Evolutionary conservation across 371 early-diverging fungal species (phyloP), one percentile per base, ranked within the genome.

Genomic region (Actinomortierella ambigua): DNA sequence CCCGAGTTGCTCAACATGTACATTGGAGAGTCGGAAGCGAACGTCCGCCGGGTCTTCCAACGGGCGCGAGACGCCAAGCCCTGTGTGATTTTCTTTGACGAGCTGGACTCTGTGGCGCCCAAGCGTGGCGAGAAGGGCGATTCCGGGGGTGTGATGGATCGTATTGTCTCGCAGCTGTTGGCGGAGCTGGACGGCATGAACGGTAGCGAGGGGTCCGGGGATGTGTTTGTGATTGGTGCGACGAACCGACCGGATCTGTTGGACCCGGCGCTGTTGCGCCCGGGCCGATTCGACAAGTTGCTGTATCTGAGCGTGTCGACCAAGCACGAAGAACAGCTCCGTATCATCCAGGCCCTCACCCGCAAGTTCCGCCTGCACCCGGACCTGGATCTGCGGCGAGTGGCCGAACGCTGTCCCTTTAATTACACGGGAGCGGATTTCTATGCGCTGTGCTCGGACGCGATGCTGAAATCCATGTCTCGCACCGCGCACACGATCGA

Each of bases 161-260:
- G 99, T 53, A 96, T 98, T 70, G 98, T 98, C 26, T 89, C 89
- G 68, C 98, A 98, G 76, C 73, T 98, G 40, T 79, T 98, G 13
- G 96, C 98, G 1, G 99, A 98, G 65, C 79, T 98, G 60, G 99
- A 99, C 76, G 94, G 94, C 26, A 93, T 97, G 89, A 86, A 87
- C 28, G 85, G 84, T 52, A 70, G 77, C 6, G 80, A 77, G 29
- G 85, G 87, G 9, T 88, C 84, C 1, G 87, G 85, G 7, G 90
- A 95, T 65, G 99, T 99, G n/a, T 99, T 99, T 89, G 99, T 99
- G 6, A 98, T 99, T 77, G 99, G 98, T 44, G 99, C 99, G 0
- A 99, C 99, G 13, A 99, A 99, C 77, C 84, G 99, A 61, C 98
- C 99, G 0, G 99, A 99, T 83, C 80, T 99, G 44, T 79, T 99